phyloP scores from a whole-genome alignment of 495 filamentous ascomycete genomes.

The Daldinia caldariorum region DNA sequence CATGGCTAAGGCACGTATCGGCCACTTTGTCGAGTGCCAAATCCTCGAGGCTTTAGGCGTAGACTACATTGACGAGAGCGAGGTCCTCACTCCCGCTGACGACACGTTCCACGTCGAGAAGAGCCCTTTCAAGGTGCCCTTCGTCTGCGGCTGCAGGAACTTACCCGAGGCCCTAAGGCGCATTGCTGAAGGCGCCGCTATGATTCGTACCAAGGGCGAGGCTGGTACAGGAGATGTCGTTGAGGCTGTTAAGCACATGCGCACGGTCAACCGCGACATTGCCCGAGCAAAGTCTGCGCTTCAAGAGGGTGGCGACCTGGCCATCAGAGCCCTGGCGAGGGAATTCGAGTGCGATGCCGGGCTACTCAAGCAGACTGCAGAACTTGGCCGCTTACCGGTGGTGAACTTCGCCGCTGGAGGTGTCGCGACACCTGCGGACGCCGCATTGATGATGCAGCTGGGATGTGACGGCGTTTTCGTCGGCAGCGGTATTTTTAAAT shows the following conservation, averaged over 20 bases:
- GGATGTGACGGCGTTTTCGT: conserved; percentile 99
- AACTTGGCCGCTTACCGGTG: conserved; percentile 88
- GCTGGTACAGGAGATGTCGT: conserved; percentile 98
- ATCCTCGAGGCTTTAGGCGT: conserved; percentile 94
- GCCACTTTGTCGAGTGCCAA: conserved; percentile 98
- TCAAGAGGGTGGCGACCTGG: conserved; percentile 66
- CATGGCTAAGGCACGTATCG: conserved; percentile 99
- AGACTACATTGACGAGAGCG: conserved; percentile 97
- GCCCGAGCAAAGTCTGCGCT: conserved; percentile 72
- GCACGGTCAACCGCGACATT: conserved; percentile 87
- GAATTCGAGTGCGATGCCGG: conserved; percentile 80
- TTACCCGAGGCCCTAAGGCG: conserved; percentile 92
- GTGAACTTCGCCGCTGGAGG: conserved; percentile 99
- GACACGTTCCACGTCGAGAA: conserved; percentile 92
- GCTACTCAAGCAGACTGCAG: conserved; percentile 84
- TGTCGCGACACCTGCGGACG: conserved; percentile 94
- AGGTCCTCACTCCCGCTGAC: conserved; percentile 96
- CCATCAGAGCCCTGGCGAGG: conserved; percentile 79
- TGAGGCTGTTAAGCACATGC: conserved; percentile 96
- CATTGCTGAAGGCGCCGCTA: conserved; percentile 93
- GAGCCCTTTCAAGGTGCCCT: conserved; percentile 81
- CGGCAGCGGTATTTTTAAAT: conserved; percentile 97
- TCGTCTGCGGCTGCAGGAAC: conserved; percentile 97
- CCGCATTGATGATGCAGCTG: conserved; percentile 98
- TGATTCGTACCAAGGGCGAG: conserved; percentile 99